Percentiles rank a stretch among this genome's conserved stretches.
These are phyloP conservation scores for Yamagishiella unicocca DNA, from an alignment of 139 green algal species.

Conservation along the genomic window DNA sequence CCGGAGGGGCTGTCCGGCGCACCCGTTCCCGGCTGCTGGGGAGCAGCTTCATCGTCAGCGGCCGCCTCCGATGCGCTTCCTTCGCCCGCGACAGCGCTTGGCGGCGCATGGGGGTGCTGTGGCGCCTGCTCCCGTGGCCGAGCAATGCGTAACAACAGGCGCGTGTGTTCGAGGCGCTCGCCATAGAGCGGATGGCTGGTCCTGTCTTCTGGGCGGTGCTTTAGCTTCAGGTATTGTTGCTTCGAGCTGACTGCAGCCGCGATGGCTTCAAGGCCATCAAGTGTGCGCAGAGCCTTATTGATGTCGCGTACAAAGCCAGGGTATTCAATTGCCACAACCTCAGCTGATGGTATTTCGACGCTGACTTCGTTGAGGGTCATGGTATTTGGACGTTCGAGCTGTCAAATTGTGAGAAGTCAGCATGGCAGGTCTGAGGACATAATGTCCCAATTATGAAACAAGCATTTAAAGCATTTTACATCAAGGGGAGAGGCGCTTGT, in stretches of 20 bases:
- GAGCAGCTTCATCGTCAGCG: too few relatives aligned
- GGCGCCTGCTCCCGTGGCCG: neutral
- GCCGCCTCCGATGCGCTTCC: too few relatives aligned
- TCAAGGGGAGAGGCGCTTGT: too few relatives aligned
- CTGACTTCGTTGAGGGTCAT: slow-evolving; percentile 8
- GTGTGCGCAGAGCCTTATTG: slow-evolving; percentile 29
- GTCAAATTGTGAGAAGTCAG: slow-evolving; percentile 8
- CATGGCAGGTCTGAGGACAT: too few relatives aligned
- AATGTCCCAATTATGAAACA: too few relatives aligned
- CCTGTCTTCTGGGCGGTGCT: slow-evolving; percentile 56
- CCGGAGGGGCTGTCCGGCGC: too few relatives aligned
- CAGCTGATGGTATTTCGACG: neutral
- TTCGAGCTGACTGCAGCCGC: neutral
- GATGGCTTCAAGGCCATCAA: slow-evolving; percentile 43
- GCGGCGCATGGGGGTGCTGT: neutral
- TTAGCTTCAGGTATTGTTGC: slow-evolving; percentile 47
- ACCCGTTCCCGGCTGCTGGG: too few relatives aligned
- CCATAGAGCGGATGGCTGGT: slow-evolving; percentile 59
- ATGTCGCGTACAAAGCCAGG: slow-evolving; percentile 57
- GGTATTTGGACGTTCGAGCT: neutral
- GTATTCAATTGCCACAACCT: slow-evolving; percentile 49
- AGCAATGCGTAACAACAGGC: slow-evolving; percentile 58
- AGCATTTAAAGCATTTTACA: too few relatives aligned
- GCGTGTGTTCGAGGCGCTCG: slow-evolving; percentile 29
- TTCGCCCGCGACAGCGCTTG: too few relatives aligned